Conservation (phyloP, 2,329 filamentous ascomycete genomes). For the Fusarium cyanostomum region DNA sequence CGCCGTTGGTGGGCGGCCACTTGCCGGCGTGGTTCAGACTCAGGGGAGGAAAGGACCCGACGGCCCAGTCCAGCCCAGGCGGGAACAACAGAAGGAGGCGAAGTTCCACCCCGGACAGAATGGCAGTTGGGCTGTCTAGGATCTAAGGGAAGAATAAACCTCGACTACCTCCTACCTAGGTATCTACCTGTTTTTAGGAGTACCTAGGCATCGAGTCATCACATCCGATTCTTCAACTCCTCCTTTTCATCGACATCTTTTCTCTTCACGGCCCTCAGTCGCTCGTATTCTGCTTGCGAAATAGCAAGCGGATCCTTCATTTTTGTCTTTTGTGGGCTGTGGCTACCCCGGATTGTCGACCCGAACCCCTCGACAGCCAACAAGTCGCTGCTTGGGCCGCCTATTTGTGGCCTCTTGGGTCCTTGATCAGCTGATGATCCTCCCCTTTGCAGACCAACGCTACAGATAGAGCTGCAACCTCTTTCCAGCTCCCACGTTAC, state of each 20-base stretch:
- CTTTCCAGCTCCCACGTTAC: slow-evolving; percentile 33
- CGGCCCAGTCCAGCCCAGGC: slow-evolving; percentile 5
- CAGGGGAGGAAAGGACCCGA: slow-evolving; percentile 24
- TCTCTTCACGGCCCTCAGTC: neutral
- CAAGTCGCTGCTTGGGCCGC: slow-evolving; percentile 29
- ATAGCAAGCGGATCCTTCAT: slow-evolving; percentile 35
- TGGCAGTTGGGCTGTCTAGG: slow-evolving; percentile 9
- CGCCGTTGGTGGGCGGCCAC: slow-evolving; percentile 27
- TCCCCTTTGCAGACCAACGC: slow-evolving; percentile 40
- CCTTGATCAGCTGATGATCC: slow-evolving; percentile 45
- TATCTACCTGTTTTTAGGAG: neutral
- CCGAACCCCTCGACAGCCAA: slow-evolving; percentile 32
- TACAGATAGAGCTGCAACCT: slow-evolving; percentile 40
- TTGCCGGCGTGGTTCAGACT: slow-evolving; percentile 26
- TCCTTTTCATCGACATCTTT: neutral
- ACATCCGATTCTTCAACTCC: neutral
- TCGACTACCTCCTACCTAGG: no score
- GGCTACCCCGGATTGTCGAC: slow-evolving; percentile 42
- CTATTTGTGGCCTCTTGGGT: slow-evolving; percentile 36
- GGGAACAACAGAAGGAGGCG: slow-evolving; percentile 29
- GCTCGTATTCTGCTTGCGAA: slow-evolving; percentile 6
- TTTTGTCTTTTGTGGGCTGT: slow-evolving; percentile 34
- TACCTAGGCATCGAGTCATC: neutral
- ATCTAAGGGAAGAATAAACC: neutral
- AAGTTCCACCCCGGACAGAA: slow-evolving; percentile 8